phyloP scores from a whole-genome alignment of 768 basidiomycete genomes.

The Cyclocybe aegerita region DNA sequence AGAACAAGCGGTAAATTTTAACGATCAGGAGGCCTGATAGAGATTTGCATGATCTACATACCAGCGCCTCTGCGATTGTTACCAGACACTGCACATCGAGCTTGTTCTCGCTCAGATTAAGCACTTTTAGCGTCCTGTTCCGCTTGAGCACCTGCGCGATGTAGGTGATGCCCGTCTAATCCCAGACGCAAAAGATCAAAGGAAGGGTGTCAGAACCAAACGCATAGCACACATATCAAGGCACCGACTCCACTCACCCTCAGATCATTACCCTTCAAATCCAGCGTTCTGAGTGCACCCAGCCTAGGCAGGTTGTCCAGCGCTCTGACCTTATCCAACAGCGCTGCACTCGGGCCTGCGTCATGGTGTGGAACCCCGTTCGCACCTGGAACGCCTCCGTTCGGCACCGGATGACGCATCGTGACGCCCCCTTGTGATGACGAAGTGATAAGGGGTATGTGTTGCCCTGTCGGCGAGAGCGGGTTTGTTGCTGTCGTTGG shows the following conservation, averaged over 20 bases:
- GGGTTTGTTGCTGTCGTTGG: conserved; percentile 42
- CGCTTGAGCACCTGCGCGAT: conserved; percentile 95
- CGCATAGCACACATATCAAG: not conserved
- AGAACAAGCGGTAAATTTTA: no score
- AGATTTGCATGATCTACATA: conserved; percentile 33
- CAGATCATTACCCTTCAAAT: conserved; percentile 91
- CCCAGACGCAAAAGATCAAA: conserved; percentile 12
- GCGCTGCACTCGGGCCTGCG: conserved; percentile 65
- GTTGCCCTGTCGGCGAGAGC: conserved; percentile 42
- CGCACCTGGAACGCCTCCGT: conserved; percentile 17
- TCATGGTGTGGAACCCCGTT: conserved; percentile 28
- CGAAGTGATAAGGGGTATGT: conserved; percentile 69
- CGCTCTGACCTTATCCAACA: conserved; percentile 88
- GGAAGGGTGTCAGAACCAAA: conserved; percentile 3
- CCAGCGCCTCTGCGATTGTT: conserved; percentile 85
- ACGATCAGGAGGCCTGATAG: not conserved
- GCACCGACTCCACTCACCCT: conserved; percentile 52
- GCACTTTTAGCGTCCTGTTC: conserved; percentile 90
- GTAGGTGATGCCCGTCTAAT: conserved; percentile 77
- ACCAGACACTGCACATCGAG: conserved; percentile 82
- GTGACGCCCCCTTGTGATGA: conserved; percentile 55
- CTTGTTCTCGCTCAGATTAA: conserved; percentile 94
- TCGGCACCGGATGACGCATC: conserved; percentile 37
- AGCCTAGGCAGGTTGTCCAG: conserved; percentile 83
- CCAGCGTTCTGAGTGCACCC: conserved; percentile 84